A percentile compares a stretch with the other conserved stretches of the same genome.
Evolutionary conservation across 371 early-diverging fungal species (phyloP).

Genomic region (Mucor lusitanicus): DNA sequence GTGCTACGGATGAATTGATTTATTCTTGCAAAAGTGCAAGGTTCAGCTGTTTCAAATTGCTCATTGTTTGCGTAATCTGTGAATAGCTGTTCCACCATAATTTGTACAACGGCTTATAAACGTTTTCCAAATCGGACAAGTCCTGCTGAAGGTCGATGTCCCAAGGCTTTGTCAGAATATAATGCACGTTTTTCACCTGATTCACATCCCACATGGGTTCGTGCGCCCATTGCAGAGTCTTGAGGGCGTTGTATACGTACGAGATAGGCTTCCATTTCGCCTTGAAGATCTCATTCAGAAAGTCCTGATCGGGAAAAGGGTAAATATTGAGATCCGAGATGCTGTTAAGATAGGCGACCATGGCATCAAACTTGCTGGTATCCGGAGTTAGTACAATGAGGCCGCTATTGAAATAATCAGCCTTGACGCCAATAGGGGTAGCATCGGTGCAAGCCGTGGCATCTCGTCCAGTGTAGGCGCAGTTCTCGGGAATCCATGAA

Average conservation of each 20-base stretch:
- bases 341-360: slow-evolving; percentile 23
- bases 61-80: background rate
- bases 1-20: background rate
- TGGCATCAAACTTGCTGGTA: slow-evolving; percentile 20
- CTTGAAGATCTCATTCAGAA: slow-evolving; percentile 52
- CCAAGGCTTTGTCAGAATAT: slow-evolving; percentile 42
- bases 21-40: background rate
- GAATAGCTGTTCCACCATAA: slow-evolving; percentile 33
- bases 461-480: slow-evolving; percentile 38
- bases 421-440: background rate
- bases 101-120: slow-evolving; percentile 28
- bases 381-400: slow-evolving; percentile 52
- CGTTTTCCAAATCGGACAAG: slow-evolving; percentile 14
- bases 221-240: slow-evolving; percentile 51
- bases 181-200: slow-evolving; percentile 37
- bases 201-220: slow-evolving; percentile 43
- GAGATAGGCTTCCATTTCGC: slow-evolving; percentile 38
- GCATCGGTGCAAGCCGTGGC: slow-evolving; percentile 8
- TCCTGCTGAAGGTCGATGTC: slow-evolving; percentile 16
- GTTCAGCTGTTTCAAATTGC: background rate
- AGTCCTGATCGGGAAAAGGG: slow-evolving; percentile 60
- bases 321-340: slow-evolving; percentile 32
- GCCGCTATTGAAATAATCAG: slow-evolving; percentile 56
- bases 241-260: slow-evolving; percentile 57
- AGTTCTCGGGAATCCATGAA: slow-evolving; percentile 49